Evolutionary conservation across 306 rosid species (phyloP).

Genomic region (Amphicarpaea edgeworthii): DNA sequence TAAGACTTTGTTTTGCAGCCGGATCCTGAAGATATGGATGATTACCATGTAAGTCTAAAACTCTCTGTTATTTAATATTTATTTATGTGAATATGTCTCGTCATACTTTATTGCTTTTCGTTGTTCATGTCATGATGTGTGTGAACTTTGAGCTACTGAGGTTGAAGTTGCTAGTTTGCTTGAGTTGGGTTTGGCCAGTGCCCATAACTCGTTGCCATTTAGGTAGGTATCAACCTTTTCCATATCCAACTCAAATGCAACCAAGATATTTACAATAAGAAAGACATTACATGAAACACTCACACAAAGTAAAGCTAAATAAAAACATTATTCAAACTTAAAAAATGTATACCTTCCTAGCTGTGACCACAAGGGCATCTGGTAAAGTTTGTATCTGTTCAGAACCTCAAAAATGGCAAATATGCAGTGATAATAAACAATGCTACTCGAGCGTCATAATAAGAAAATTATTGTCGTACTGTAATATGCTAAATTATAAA

Average conservation of each 20-base stretch:
- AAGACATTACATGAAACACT: not conserved
- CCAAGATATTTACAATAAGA: constrained; percentile 20
- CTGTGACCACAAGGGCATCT: constrained; percentile 17
- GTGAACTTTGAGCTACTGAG: constrained; percentile 4
- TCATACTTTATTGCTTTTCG: constrained; percentile 28
- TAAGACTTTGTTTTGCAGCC: constrained; percentile 63
- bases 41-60: constrained; percentile 74
- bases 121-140: not conserved
- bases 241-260: constrained; percentile 13
- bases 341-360: not conserved
- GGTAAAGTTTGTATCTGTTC: constrained; percentile 12
- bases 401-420: constrained; percentile 25
- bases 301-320: not conserved
- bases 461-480: not conserved
- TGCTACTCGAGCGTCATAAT: too few species aligned
- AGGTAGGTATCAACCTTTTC: constrained; percentile 37
- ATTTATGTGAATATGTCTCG: not conserved
- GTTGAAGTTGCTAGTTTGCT: constrained; percentile 11
- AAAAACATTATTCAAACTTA: constrained; percentile 10
- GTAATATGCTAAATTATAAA: not conserved
- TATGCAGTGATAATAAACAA: constrained; percentile 7
- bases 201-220: constrained; percentile 19
- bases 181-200: constrained; percentile 11
- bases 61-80: constrained; percentile 12
- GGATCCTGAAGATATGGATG: constrained; percentile 72